phyloP scores from a whole-genome alignment of 2,329 filamentous ascomycete species.

The Aspergillus candidus region DNA sequence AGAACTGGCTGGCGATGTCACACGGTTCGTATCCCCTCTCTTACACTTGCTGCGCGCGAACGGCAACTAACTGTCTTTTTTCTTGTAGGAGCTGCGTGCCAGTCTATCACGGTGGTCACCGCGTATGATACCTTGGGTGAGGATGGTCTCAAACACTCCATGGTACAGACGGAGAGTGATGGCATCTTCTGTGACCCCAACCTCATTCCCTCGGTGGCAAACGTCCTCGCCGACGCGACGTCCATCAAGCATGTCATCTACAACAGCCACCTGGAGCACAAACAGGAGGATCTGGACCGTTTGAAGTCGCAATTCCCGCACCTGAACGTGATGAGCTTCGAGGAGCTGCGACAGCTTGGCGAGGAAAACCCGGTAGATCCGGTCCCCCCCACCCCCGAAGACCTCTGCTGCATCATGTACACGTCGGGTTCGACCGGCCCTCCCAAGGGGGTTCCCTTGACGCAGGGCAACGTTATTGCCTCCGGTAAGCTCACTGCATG shows the following conservation, averaged over 20 bases:
- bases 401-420: slow-evolving; percentile 74
- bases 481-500: slow-evolving; percentile 52
- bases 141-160: slow-evolving; percentile 76
- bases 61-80: background rate
- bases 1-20: slow-evolving; percentile 77
- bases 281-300: slow-evolving; percentile 49
- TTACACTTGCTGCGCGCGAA: background rate
- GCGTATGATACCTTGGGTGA: slow-evolving; percentile 90
- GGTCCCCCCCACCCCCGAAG: slow-evolving; percentile 64
- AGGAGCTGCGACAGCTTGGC: slow-evolving; percentile 49
- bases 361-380: slow-evolving; percentile 65
- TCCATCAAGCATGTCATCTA: slow-evolving; percentile 54
- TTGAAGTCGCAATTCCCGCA: slow-evolving; percentile 50
- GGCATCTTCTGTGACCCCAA: slow-evolving; percentile 84
- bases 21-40: slow-evolving; percentile 48
- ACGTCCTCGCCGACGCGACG: slow-evolving; percentile 51
- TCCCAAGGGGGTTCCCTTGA: slow-evolving; percentile 82
- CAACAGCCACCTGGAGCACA: slow-evolving; percentile 49
- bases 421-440: slow-evolving; percentile 86
- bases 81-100: slow-evolving; percentile 58
- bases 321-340: slow-evolving; percentile 50
- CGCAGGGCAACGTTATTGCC: slow-evolving; percentile 72
- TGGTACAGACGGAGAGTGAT: slow-evolving; percentile 71
- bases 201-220: slow-evolving; percentile 57
- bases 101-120: slow-evolving; percentile 87